Evolutionary conservation across 2,329 filamentous ascomycete species (phyloP).

Genomic region (Talaromyces sp.): DNA sequence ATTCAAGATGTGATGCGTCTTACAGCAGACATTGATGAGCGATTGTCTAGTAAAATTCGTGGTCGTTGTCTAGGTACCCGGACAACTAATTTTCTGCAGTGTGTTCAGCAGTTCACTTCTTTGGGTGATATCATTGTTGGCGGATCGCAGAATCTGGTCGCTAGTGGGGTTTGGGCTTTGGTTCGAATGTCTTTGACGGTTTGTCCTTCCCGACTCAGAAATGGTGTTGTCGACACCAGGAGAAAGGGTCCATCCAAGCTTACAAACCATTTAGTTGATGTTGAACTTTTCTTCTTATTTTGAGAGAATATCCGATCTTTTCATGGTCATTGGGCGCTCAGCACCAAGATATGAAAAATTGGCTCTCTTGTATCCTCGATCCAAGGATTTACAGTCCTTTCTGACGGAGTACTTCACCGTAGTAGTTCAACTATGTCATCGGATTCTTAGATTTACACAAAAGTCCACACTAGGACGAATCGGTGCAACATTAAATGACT

Average conservation of each 20-base stretch:
- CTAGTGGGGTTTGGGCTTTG: conserved; percentile 50
- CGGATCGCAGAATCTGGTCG: conserved; percentile 49
- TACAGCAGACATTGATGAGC: conserved; percentile 43
- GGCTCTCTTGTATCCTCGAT: conserved; percentile 44
- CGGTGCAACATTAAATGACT: conserved; percentile 33
- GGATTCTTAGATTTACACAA: conserved; percentile 35
- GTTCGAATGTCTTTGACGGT: conserved; percentile 49
- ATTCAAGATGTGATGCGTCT: conserved; percentile 45
- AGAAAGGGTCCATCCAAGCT: background rate
- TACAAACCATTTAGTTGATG: conserved; percentile 19
- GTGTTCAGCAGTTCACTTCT: conserved; percentile 48
- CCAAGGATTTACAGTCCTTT: conserved; percentile 37
- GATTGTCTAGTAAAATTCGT: conserved; percentile 3
- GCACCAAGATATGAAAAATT: conserved; percentile 46
- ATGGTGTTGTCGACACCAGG: too few species aligned
- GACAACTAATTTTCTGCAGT: conserved; percentile 46
- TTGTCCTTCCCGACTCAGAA: too few species aligned
- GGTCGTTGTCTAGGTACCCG: conserved; percentile 45
- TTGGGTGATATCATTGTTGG: conserved; percentile 48
- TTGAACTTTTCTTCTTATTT: conserved; percentile 37
- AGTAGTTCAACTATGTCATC: conserved; percentile 44
- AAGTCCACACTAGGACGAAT: conserved; percentile 38
- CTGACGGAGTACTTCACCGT: conserved; percentile 48
- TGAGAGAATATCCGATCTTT: conserved; percentile 44
- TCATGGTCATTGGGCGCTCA: conserved; percentile 47